phyloP scores from a whole-genome alignment of 2,329 filamentous ascomycete genomes.

The Verticillium klebahnii region DNA sequence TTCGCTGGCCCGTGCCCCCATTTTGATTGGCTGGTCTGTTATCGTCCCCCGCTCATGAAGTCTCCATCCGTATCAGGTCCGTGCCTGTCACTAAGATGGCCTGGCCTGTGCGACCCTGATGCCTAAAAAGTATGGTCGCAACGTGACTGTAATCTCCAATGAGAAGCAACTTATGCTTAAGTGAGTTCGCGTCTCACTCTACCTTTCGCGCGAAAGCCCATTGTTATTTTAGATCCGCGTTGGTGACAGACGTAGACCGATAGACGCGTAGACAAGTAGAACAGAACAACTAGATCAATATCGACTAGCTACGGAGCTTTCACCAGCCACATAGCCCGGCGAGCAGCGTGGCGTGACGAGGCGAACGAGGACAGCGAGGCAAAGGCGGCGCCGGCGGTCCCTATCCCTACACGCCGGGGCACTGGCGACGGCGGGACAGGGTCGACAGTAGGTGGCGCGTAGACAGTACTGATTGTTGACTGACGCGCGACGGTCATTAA shows the following conservation, averaged over 20 bases:
- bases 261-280: not conserved
- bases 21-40: not conserved
- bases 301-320: not conserved
- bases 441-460: no score
- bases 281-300: not conserved
- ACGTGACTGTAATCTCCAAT: not conserved
- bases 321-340: not conserved
- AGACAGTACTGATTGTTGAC: no score
- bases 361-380: no score
- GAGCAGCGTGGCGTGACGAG: not conserved
- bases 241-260: not conserved
- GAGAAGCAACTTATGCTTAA: not conserved
- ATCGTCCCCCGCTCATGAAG: not conserved
- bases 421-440: no score
- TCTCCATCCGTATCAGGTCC: not conserved
- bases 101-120: not conserved
- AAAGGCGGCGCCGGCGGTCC: no score
- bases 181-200: not conserved
- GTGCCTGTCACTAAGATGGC: not conserved
- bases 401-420: no score
- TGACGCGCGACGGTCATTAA: no score
- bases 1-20: not conserved
- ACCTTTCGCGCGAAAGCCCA: not conserved
- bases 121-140: not conserved
- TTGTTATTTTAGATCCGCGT: not conserved